phyloP scores from a whole-genome alignment of 148 eudicot genomes.

The Rhododendron henanense region DNA sequence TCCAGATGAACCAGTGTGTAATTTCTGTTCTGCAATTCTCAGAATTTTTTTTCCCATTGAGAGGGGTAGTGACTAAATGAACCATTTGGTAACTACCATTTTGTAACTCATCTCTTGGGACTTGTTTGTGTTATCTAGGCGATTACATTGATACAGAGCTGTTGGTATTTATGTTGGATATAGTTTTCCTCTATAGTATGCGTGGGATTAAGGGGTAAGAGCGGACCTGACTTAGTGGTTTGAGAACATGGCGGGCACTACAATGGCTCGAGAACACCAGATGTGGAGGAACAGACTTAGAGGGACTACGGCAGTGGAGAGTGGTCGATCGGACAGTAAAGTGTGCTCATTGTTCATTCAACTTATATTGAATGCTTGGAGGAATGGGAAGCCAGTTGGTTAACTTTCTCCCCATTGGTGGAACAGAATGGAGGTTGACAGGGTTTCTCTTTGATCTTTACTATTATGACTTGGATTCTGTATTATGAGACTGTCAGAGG shows the following conservation, averaged over 20 bases:
- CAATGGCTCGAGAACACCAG: neutral
- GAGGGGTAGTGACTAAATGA: neutral
- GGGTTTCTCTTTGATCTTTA: neutral
- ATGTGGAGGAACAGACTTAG: neutral
- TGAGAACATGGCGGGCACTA: neutral
- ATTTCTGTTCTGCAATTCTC: neutral
- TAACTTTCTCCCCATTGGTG: neutral
- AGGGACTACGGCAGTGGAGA: neutral
- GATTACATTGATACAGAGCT: neutral
- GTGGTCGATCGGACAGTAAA: neutral
- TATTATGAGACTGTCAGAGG: neutral
- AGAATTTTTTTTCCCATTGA: neutral
- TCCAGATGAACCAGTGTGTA: neutral
- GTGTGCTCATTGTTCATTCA: neutral
- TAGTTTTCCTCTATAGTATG: neutral
- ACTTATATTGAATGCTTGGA: neutral
- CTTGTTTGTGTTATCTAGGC: neutral
- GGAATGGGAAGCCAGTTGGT: neutral
- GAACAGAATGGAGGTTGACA: neutral
- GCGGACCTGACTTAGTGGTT: neutral
- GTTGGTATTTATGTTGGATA: neutral
- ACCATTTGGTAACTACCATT: neutral
- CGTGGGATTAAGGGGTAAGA: neutral
- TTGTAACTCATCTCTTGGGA: neutral
- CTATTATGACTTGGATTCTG: neutral